These are phyloP conservation scores for Penicillium silybi DNA, from an alignment of 495 filamentous ascomycete genomes.

Conservation along the genomic window DNA sequence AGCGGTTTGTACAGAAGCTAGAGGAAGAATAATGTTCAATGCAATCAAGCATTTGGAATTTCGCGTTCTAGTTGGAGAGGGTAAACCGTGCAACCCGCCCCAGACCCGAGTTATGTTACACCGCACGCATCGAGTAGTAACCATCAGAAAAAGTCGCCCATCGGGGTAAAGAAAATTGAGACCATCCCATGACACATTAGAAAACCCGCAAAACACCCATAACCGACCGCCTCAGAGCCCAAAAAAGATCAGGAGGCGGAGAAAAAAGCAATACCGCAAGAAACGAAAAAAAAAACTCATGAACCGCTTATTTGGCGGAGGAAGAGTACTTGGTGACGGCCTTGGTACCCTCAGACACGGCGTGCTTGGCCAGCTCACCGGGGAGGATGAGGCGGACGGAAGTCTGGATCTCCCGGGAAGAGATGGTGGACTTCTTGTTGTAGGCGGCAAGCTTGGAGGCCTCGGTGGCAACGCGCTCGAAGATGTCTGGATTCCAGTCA, in stretches of 20 bases:
- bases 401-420: constrained; percentile 98
- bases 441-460: constrained; percentile 98
- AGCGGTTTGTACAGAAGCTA: constrained; percentile 1
- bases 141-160: constrained; percentile 67
- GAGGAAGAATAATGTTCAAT: constrained; percentile 29
- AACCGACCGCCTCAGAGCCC: constrained; percentile 58
- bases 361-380: constrained; percentile 98
- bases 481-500: constrained; percentile 68
- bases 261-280: constrained; percentile 48
- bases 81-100: constrained; percentile 35
- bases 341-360: constrained; percentile 99
- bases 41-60: constrained; percentile 53
- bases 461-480: constrained; percentile 98
- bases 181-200: constrained; percentile 90
- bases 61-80: constrained; percentile 40
- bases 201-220: constrained; percentile 67
- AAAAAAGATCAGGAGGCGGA: constrained; percentile 55
- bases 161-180: constrained; percentile 55
- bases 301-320: constrained; percentile 86
- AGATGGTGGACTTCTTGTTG: constrained; percentile 99
- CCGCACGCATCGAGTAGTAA: constrained; percentile 63
- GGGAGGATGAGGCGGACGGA: constrained; percentile 97
- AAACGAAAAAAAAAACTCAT: constrained; percentile 36
- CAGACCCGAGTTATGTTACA: constrained; percentile 72
- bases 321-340: constrained; percentile 99